These are phyloP conservation scores for Exsudoporus floridanus DNA, from an alignment of 1,284 basidiomycete species.

Conservation along the genomic window DNA sequence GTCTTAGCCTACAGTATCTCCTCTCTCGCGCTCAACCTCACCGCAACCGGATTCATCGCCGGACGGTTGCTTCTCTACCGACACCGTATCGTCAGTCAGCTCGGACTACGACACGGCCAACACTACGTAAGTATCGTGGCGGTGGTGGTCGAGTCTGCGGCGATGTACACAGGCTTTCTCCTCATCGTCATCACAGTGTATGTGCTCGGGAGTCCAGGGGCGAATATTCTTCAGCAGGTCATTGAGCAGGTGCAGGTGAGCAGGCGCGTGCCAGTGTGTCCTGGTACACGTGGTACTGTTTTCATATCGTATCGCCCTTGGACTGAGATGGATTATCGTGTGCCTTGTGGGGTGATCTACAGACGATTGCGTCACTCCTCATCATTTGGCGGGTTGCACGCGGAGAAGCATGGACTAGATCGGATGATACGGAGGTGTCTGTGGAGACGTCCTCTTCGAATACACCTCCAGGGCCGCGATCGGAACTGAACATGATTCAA, in stretches of 20 bases:
- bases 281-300: background rate
- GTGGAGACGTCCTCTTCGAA: background rate
- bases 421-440: background rate
- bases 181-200: constrained; percentile 7
- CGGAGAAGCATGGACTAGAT: constrained; percentile 9
- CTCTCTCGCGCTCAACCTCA: constrained; percentile 16
- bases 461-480: background rate
- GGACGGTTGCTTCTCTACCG: constrained; percentile 12
- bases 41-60: constrained; percentile 10
- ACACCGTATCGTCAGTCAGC: background rate
- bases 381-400: constrained; percentile 17
- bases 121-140: constrained; percentile 4
- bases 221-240: constrained; percentile 8
- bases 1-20: constrained; percentile 6
- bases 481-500: background rate
- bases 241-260: constrained; percentile 15
- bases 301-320: background rate
- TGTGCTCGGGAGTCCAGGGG: constrained; percentile 1
- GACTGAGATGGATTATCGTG: background rate
- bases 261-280: background rate
- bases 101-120: constrained; percentile 9
- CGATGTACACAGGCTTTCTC: constrained; percentile 10
- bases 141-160: constrained; percentile 18
- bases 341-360: too few species aligned
- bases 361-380: constrained; percentile 15